phyloP scores from a whole-genome alignment of 1,139 yeast species.

The Kluyveromyces marxianus region DNA sequence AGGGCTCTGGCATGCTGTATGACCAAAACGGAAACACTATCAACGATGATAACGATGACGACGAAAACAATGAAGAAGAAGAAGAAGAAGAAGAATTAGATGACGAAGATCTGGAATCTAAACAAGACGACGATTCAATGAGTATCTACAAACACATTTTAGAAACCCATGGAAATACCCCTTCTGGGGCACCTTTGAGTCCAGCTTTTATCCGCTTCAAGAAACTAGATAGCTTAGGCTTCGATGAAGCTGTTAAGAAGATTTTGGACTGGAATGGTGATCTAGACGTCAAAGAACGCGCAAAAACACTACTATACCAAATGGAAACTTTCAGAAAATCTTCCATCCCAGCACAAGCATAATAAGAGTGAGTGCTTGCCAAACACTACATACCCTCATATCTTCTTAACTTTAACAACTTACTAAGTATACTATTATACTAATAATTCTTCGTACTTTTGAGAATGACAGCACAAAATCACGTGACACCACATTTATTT shows the following conservation, averaged over 20 bases:
- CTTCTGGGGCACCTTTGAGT: slow-evolving; percentile 2
- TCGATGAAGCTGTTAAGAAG: slow-evolving; percentile 22
- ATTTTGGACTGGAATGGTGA: slow-evolving; percentile 20
- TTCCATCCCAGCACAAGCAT: neutral
- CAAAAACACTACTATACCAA: slow-evolving; percentile 26
- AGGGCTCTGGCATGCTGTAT: neutral
- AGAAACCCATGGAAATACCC: too few relatives aligned
- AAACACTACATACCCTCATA: neutral
- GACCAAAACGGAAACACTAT: too few relatives aligned
- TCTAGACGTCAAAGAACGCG: slow-evolving; percentile 27
- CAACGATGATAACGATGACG: too few relatives aligned
- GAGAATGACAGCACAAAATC: neutral
- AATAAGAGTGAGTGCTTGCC: neutral
- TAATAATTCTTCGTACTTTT: too few relatives aligned
- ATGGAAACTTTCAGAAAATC: slow-evolving; percentile 26
- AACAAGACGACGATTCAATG: neutral
- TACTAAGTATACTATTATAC: too few relatives aligned
- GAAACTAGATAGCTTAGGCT: slow-evolving; percentile 23
- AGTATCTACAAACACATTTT: too few relatives aligned
- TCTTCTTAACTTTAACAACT: neutral
- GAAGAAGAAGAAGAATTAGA: slow-evolving; percentile 27
- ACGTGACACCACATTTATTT: slow-evolving; percentile 1
- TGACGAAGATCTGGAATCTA: neutral
- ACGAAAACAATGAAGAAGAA: neutral
- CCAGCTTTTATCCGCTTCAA: slow-evolving; percentile 24